Base-by-base conservation (phyloP, 768 basidiomycete genomes). In the Hortiboletus campestris region DNA sequence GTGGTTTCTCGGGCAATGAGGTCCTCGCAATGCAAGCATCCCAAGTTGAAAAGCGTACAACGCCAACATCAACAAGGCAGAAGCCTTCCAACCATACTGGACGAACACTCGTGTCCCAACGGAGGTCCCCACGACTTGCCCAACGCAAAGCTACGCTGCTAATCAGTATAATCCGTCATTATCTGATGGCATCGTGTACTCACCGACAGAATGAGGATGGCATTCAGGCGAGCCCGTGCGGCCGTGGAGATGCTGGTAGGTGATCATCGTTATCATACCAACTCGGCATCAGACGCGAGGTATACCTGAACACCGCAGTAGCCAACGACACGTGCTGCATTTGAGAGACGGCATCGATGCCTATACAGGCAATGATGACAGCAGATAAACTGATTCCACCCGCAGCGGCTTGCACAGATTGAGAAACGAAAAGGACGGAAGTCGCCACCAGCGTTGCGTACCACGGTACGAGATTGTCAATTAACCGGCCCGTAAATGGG, bases 71-170 rank as follows among this genome's bases (percentile, higher is more conserved):
- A 90, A 73, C 29, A 76, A 77, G 0, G 88, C 84, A 2, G 79
- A 81, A 0, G 87, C 77, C 35, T 83, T 77, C 89, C 89, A 92
- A 16, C 91, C 91, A 59, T 81, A 73, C 14, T 74, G 61, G 29
- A 86, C 78, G 71, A 90, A 94, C 2, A 93, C 79, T 35, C 80
- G 69, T 0, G 89, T 87, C 32, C 89, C 86, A 1, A 86, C 85
- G 0, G 87, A 78, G 0, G 90, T 91, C 17, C 91, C 91, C 72
- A 88, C 84, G 11, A 92, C 87, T 74, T 93, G 90, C 0, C 91
- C 91, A 22, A 89, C 78, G 69, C 91, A 90, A 31, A 88, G 60
- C 73, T 77, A 49, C 28, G 25, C 10, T 9, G 11, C 1, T 40
- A 40, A 25, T 60, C 44, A 42, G 35, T 2, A 45, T 2, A 6